These are phyloP conservation scores for Eleusine indica DNA, from an alignment of 176 grass and related monocot genomes.

Conservation along the genomic window DNA sequence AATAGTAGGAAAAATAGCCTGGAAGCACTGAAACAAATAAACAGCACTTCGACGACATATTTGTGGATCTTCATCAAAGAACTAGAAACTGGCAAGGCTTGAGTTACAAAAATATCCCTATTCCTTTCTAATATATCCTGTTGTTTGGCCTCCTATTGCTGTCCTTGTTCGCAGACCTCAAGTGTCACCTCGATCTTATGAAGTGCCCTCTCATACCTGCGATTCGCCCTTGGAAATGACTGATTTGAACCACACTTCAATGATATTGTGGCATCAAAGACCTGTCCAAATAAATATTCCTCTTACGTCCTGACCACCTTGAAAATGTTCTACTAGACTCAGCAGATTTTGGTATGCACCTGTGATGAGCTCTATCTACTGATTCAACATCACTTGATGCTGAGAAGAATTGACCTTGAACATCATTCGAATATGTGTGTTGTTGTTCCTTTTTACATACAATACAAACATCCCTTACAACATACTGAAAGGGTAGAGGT, in stretches of 20 bases:
- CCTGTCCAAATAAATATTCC: conserved; percentile 50
- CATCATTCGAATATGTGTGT: not conserved
- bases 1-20: not conserved
- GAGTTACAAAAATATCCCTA: not conserved
- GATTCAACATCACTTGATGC: conserved; percentile 35
- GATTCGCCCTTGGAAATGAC: conserved; percentile 3
- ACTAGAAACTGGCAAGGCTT: not conserved
- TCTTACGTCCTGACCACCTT: conserved; percentile 35
- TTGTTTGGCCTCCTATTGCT: conserved; percentile 39
- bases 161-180: conserved; percentile 51
- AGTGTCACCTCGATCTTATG: conserved; percentile 31
- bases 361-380: not conserved
- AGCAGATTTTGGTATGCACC: not conserved
- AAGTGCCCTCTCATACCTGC: conserved; percentile 14
- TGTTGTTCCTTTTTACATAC: conserved; percentile 30
- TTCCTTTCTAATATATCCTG: conserved; percentile 30
- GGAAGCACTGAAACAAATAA: not conserved
- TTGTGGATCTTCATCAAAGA: not conserved
- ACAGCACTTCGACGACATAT: not conserved
- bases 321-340: conserved; percentile 31
- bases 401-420: conserved; percentile 37
- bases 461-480: not conserved
- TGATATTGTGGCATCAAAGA: conserved; percentile 50
- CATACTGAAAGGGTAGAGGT: conserved; percentile 44
- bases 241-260: conserved; percentile 37